These are phyloP conservation scores for Paramecium octaurelia DNA, from an alignment of 73 alveolate species.

Conservation along the genomic window DNA sequence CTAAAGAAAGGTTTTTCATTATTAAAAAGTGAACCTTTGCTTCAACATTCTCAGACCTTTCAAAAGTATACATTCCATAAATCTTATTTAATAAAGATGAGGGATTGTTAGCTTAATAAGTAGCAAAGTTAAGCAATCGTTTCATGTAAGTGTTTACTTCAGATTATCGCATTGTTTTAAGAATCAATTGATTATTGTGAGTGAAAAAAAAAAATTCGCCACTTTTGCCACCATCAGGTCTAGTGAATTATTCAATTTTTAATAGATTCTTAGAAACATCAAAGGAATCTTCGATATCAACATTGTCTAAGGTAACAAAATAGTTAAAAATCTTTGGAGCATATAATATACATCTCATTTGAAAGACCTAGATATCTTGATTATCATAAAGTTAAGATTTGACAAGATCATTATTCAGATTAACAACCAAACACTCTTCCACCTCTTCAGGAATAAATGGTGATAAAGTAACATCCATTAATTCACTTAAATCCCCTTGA, in stretches of 20 bases:
- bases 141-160: slow-evolving; percentile 78
- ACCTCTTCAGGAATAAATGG: background rate
- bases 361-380: background rate
- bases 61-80: slow-evolving; percentile 91
- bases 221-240: slow-evolving; percentile 84
- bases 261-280: slow-evolving; percentile 56
- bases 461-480: background rate
- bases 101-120: slow-evolving; percentile 70
- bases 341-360: slow-evolving; percentile 5
- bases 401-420: background rate
- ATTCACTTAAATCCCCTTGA: background rate
- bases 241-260: slow-evolving; percentile 53
- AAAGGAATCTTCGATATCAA: slow-evolving; percentile 47
- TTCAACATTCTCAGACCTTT: slow-evolving; percentile 74
- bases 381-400: background rate
- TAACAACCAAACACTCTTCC: background rate
- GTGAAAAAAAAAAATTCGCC: slow-evolving; percentile 96
- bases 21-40: slow-evolving; percentile 78
- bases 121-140: slow-evolving; percentile 69
- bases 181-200: slow-evolving; percentile 87
- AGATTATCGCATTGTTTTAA: slow-evolving; percentile 90
- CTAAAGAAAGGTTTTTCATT: slow-evolving; percentile 88
- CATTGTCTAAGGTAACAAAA: background rate
- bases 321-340: slow-evolving; percentile 22
- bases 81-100: slow-evolving; percentile 86